Percentiles rank a stretch among this genome's conserved stretches.
phyloP scores from a whole-genome alignment of 441 rosid genomes.

The Gossypium davidsonii region DNA sequence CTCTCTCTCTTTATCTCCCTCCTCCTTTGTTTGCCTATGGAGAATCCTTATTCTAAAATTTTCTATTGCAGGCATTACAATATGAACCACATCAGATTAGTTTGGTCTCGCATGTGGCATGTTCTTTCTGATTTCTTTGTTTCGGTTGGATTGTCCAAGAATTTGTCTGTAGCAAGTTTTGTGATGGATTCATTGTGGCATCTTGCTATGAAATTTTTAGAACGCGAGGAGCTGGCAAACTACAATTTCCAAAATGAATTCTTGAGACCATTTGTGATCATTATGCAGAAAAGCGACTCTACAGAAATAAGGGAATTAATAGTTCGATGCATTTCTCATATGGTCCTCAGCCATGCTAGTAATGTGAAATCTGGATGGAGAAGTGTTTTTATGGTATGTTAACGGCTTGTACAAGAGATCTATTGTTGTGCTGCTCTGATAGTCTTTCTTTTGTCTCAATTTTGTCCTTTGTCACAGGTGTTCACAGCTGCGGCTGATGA shows the following conservation, averaged over 20 bases:
- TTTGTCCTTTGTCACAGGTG: constrained; percentile 42
- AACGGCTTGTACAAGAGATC: not conserved
- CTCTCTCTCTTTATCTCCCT: not conserved
- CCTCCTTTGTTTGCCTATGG: not conserved
- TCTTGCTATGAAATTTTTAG: constrained; percentile 95
- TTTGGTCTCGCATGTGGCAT: constrained; percentile 96
- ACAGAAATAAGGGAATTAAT: constrained; percentile 85
- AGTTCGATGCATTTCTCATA: constrained; percentile 92
- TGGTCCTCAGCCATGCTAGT: constrained; percentile 90
- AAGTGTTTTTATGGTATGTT: constrained; percentile 89
- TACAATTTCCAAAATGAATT: constrained; percentile 97
- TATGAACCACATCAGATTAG: constrained; percentile 96
- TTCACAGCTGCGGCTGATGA: constrained; percentile 90
- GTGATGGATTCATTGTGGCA: constrained; percentile 98
- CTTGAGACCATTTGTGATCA: constrained; percentile 87
- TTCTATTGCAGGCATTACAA: constrained; percentile 80
- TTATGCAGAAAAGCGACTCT: constrained; percentile 87
- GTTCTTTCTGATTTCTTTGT: constrained; percentile 95
- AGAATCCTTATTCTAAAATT: not conserved
- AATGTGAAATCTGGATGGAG: constrained; percentile 99
- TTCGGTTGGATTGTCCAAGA: constrained; percentile 91
- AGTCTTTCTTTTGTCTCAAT: constrained; percentile 18
- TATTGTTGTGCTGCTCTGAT: not conserved
- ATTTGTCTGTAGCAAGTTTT: constrained; percentile 94
- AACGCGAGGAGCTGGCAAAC: constrained; percentile 96